These are phyloP conservation scores for Neurospora intermedia DNA, from an alignment of 495 filamentous ascomycete genomes.

Conservation along the genomic window DNA sequence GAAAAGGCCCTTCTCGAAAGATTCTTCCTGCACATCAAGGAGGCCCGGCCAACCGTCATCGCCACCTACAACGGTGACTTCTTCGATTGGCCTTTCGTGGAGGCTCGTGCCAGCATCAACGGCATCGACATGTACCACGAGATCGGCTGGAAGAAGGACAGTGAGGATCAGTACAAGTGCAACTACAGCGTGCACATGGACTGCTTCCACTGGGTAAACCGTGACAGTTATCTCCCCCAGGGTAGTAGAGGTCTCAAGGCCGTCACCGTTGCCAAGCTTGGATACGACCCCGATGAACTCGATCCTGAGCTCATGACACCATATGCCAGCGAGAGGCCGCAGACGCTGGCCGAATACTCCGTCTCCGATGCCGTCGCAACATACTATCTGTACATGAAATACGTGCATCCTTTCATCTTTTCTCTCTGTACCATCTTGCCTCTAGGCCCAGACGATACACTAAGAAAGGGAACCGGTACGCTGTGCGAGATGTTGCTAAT, in stretches of 20 bases:
- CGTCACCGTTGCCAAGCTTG: constrained; percentile 93
- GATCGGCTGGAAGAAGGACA: constrained; percentile 91
- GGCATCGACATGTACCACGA: constrained; percentile 99
- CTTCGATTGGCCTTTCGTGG: constrained; percentile 99
- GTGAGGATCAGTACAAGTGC: constrained; percentile 90
- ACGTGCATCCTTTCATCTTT: constrained; percentile 98
- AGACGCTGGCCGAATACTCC: constrained; percentile 93
- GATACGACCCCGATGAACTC: constrained; percentile 96
- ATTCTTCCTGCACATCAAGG: constrained; percentile 93
- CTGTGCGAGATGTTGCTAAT: constrained; percentile 98
- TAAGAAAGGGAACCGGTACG: constrained; percentile 94
- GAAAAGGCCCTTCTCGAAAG: constrained; percentile 80
- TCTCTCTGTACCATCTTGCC: constrained; percentile 95
- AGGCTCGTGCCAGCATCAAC: constrained; percentile 78
- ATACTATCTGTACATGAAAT: constrained; percentile 99
- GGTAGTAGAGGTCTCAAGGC: constrained; percentile 96
- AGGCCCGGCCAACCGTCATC: constrained; percentile 88
- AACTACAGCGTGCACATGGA: constrained; percentile 97
- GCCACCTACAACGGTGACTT: constrained; percentile 99
- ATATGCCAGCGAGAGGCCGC: constrained; percentile 83
- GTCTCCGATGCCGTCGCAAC: constrained; percentile 98
- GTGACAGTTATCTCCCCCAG: constrained; percentile 95
- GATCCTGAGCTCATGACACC: constrained; percentile 97
- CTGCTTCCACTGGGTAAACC: constrained; percentile 96
- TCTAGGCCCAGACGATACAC: constrained; percentile 79